Conservation (phyloP, 176 grass and related monocot species). For the Eleusine indica region DNA sequence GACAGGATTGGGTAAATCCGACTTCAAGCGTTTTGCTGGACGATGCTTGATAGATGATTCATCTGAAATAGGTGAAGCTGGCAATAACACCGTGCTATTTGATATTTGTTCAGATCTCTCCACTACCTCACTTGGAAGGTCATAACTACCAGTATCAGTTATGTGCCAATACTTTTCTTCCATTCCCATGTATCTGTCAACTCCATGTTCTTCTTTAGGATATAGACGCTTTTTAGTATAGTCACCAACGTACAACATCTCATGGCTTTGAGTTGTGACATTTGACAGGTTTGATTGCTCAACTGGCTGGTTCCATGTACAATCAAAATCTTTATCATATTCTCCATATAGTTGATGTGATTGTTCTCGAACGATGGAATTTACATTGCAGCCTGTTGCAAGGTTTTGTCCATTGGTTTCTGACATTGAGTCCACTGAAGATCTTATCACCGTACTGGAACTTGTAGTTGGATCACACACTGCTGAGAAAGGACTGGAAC, state of each 20-base stretch:
- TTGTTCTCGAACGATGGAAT: conserved; percentile 10
- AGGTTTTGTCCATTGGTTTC: conserved; percentile 9
- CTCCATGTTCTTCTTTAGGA: conserved; percentile 35
- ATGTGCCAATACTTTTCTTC: conserved; percentile 36
- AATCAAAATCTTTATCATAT: conserved; percentile 24
- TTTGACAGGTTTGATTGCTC: conserved; percentile 47
- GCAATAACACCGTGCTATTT: conserved; percentile 52
- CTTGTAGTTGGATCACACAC: conserved; percentile 46
- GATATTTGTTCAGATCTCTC: conserved; percentile 46
- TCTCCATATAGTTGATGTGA: conserved; percentile 13
- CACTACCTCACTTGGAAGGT: conserved; percentile 34
- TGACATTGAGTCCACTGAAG: conserved; percentile 11
- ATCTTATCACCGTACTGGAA: conserved; percentile 38
- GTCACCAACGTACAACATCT: conserved; percentile 41
- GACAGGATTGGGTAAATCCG: conserved; percentile 34
- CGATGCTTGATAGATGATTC: conserved; percentile 47
- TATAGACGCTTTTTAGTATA: conserved; percentile 33
- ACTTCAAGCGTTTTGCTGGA: conserved; percentile 52
- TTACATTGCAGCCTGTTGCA: conserved; percentile 14
- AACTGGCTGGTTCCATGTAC: conserved; percentile 1
- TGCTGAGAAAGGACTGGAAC: conserved; percentile 39
- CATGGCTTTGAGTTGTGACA: conserved; percentile 27
- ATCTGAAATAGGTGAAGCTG: conserved; percentile 46
- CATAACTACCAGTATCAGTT: conserved; percentile 46
- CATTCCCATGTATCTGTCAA: conserved; percentile 56